phyloP scores from a whole-genome alignment of 2,329 filamentous ascomycete species.

The Colletotrichum cordylinicola region DNA sequence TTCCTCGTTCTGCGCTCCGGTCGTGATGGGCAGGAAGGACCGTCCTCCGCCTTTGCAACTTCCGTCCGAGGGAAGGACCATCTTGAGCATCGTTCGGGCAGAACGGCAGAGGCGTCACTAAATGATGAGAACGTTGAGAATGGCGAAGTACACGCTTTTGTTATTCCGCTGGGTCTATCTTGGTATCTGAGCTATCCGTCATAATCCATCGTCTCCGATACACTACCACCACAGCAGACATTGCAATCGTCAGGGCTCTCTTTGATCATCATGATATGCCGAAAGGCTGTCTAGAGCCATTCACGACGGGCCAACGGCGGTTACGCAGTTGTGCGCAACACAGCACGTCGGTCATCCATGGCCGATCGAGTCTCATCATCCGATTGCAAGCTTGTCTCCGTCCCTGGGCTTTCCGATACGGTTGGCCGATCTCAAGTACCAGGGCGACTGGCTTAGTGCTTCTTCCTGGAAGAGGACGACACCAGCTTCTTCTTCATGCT shows the following conservation, averaged over 20 bases:
- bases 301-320: slow-evolving; percentile 36
- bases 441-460: slow-evolving; percentile 51
- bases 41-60: background rate
- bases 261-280: slow-evolving; percentile 60
- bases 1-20: background rate
- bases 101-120: rapidly evolving
- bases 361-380: slow-evolving; percentile 48
- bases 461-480: slow-evolving; percentile 64
- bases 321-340: slow-evolving; percentile 38
- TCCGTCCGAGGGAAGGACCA: background rate
- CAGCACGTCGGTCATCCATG: background rate
- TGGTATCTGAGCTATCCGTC: background rate
- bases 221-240: background rate
- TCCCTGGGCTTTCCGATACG: background rate
- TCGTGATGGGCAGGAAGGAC: background rate
- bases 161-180: background rate
- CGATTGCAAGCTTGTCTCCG: slow-evolving; percentile 38
- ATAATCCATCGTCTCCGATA: background rate
- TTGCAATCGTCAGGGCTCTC: slow-evolving; percentile 60
- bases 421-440: background rate
- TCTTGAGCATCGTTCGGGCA: too few species aligned
- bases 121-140: background rate
- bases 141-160: background rate
- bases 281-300: slow-evolving; percentile 43
- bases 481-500: slow-evolving; percentile 91